Evolutionary conservation across 108 stramenopile species (phyloP), one percentile per base, ranked within the genome.

Genomic region (Nitzschia sp.): DNA sequence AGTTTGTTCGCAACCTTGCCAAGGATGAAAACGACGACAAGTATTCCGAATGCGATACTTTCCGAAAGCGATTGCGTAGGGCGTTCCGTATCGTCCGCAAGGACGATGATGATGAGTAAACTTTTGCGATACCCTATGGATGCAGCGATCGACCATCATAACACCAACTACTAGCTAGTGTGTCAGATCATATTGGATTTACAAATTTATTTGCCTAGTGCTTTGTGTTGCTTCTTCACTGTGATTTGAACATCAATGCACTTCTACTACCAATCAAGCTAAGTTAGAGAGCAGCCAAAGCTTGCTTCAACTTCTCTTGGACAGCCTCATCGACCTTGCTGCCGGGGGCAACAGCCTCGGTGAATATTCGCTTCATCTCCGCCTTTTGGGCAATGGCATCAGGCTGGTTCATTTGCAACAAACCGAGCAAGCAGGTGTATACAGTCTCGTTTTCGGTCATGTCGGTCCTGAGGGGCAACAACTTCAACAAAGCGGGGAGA

Each of bases 401-500:
- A 41, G 93, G 85, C 48, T 91, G 90, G 43, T 90, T 84, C 85
- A 83, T 80, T 70, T 93, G 81, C 29, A 96, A 53, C 69, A 98
- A 78, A 38, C 93, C 92, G 37, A 91, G 71, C 40, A 98, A 64
- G 71, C 95, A 96, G 39, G 75, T 90, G 89, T 96, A 98, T 3
- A 97, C 93, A 12, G 95, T 90, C 74, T 93, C 91, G 68, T 97
- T 96, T 80, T 98, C 98, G 25, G 91, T 88, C 87, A 87, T 91
- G 72, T 98, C 98, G 43, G 73, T 89, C 77, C 92, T 93, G 54
- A 98, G 75, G 15, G 98, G 98, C 56, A 98, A 71, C 0, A 76
- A 65, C 52, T 80, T 80, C 25, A 97, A 81, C 10, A 98, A 29
- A 50, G 88, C 93, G 5, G 96, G 95, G 48, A 98, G 78, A 19